Conservation (phyloP, 768 basidiomycete genomes). For the Strobilomyces echinocephalus region DNA sequence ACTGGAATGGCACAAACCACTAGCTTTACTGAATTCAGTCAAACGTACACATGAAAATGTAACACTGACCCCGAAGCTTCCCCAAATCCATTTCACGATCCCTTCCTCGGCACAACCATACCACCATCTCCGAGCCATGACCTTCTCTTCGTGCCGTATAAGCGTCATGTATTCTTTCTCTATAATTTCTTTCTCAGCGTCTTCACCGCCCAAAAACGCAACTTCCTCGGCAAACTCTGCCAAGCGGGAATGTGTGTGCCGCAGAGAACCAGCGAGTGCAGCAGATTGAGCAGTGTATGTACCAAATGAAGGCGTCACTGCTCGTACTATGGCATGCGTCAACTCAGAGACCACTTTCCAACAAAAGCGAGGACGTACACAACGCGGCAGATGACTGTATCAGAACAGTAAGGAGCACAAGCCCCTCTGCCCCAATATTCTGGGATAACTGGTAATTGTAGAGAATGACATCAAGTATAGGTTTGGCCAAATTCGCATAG, state of each 20-base stretch:
- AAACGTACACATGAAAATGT: background rate
- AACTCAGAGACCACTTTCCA: background rate
- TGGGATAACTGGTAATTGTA: slow-evolving; percentile 95
- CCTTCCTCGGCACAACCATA: slow-evolving; percentile 92
- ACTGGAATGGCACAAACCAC: slow-evolving; percentile 91
- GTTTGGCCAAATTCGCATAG: slow-evolving; percentile 92
- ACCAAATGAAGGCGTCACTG: slow-evolving; percentile 88
- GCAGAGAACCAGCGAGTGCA: slow-evolving; percentile 80
- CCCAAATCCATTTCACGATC: slow-evolving; percentile 96
- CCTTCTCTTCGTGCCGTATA: slow-evolving; percentile 79
- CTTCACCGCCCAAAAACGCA: slow-evolving; percentile 83
- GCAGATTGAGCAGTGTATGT: slow-evolving; percentile 85
- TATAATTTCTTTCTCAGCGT: slow-evolving; percentile 85
- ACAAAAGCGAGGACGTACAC: slow-evolving; percentile 45
- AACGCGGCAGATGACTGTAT: slow-evolving; percentile 82
- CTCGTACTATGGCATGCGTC: slow-evolving; percentile 56
- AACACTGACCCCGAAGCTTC: slow-evolving; percentile 79
- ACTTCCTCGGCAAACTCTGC: slow-evolving; percentile 87
- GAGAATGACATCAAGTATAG: slow-evolving; percentile 83
- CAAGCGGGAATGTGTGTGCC: slow-evolving; percentile 88
- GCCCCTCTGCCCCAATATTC: slow-evolving; percentile 92
- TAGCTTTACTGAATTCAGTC: slow-evolving; percentile 41
- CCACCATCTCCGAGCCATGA: slow-evolving; percentile 79
- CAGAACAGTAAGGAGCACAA: slow-evolving; percentile 74
- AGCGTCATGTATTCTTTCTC: slow-evolving; percentile 85